Base-by-base conservation (phyloP, 139 green algal genomes). In the Closterium sp. region DNA sequence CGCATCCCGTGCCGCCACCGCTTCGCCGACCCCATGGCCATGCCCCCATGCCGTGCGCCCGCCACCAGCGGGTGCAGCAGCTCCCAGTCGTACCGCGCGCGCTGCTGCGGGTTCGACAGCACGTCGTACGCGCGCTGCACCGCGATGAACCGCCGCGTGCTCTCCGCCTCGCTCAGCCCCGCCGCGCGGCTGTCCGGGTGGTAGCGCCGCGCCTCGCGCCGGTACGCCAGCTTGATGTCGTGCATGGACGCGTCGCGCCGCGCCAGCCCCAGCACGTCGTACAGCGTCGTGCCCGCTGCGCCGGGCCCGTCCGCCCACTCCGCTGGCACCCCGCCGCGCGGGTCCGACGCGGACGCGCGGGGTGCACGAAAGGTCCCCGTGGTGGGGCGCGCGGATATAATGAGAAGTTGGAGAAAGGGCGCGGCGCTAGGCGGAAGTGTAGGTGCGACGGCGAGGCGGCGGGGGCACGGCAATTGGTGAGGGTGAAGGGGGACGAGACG, bases 141-240 rank as follows among this genome's bases (percentile, higher is more conserved):
- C 1, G 91, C 70, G 19, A 92, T 50, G 90, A 89, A 87, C 86
- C 86, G 86, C 22, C 29, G n/a, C 28, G 89, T 91, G 89, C 89
- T 88, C 89, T 91, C 70, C 45, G 45, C 45, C 45, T 70, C 45
- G n/a, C 86, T 22, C 22, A 38, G n/a, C n/a, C 31, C 89, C 24
- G 28, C 29, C 22, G 70, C n/a, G 85, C 79, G 30, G 31, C 92
- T 85, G 87, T 93, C 91, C 2, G 91, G 91, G 87, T 93, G 91
- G 30, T 86, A 91, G 27, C 62, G 45, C n/a, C 85, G 38, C 30
- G 91, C 91, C 86, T 86, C 21, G 24, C 84, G 32, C 27, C 91
- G 91, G 29, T 93, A 93, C 87, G 91, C 91, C 21, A 30, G 85
- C 86, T 93, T 93, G 34, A 93, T 91, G 29, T 92, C 91, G 19